Percentiles rank a stretch among this genome's conserved stretches.
These are phyloP conservation scores for Phytophthora tentaculata DNA, from an alignment of 352 stramenopile species.

Conservation along the genomic window DNA sequence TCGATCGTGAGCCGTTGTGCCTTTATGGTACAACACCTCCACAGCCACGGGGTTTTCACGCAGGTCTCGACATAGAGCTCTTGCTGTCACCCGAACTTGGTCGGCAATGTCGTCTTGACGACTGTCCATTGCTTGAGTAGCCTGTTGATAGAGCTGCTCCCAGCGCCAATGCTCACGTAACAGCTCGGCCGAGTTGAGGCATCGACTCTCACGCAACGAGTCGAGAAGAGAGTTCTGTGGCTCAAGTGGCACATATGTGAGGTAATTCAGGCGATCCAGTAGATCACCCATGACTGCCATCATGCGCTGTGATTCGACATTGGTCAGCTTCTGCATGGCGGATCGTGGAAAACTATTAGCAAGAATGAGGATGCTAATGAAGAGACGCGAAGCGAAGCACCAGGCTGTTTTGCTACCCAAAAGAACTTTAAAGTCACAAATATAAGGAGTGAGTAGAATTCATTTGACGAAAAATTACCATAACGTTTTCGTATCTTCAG, in stretches of 20 bases:
- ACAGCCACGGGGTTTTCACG: slow-evolving; percentile 76
- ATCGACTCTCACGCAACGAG: slow-evolving; percentile 67
- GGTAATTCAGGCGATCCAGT: slow-evolving; percentile 85
- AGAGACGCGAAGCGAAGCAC: slow-evolving; percentile 15
- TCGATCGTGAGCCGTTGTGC: slow-evolving; percentile 53
- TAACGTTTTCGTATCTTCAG: not conserved
- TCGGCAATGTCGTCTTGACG: slow-evolving; percentile 76
- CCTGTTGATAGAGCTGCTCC: slow-evolving; percentile 77
- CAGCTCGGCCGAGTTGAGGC: slow-evolving; percentile 60
- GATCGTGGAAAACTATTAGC: not conserved
- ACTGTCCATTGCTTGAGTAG: slow-evolving; percentile 60
- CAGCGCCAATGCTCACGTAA: slow-evolving; percentile 80
- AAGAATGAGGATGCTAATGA: slow-evolving; percentile 10
- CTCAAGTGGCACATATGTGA: slow-evolving; percentile 83
- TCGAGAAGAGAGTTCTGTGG: slow-evolving; percentile 59
- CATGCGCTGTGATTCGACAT: slow-evolving; percentile 89
- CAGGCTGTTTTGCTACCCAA: not conserved
- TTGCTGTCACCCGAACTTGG: slow-evolving; percentile 74
- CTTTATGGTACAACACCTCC: slow-evolving; percentile 79
- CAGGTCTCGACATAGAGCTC: slow-evolving; percentile 72
- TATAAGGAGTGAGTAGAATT: not conserved
- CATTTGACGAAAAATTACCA: not conserved
- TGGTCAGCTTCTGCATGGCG: slow-evolving; percentile 88
- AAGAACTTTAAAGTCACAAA: too few relatives aligned
- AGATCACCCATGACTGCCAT: slow-evolving; percentile 89